A percentile compares a stretch with the other conserved stretches of the same genome.
phyloP scores from a whole-genome alignment of 306 rosid genomes.

The Medicago lupulina region DNA sequence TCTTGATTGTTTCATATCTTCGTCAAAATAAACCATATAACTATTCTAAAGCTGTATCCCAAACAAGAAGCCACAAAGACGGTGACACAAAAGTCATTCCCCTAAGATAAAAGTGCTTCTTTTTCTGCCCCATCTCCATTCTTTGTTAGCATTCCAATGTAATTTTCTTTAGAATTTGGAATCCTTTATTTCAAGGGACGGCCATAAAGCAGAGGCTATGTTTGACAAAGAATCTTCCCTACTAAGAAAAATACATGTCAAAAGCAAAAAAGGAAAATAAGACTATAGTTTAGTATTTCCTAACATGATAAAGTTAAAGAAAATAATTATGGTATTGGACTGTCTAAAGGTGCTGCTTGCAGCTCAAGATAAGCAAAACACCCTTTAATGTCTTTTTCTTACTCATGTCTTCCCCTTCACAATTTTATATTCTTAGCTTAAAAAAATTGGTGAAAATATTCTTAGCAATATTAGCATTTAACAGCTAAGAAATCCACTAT shows the following conservation, averaged over 20 bases:
- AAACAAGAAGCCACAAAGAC: constrained; percentile 35
- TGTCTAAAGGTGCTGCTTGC: constrained; percentile 67
- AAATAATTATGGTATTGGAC: constrained; percentile 16
- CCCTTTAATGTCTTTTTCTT: constrained; percentile 35
- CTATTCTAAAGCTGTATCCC: constrained; percentile 38
- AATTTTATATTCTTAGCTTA: constrained; percentile 7
- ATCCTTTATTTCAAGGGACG: constrained; percentile 43
- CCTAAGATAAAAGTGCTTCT: constrained; percentile 40
- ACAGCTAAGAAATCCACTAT: constrained; percentile 46
- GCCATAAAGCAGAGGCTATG: constrained; percentile 46
- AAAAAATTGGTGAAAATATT: background rate
- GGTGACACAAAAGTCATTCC: constrained; percentile 61
- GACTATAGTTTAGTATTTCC: constrained; percentile 34
- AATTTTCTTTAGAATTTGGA: background rate
- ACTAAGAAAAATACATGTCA: constrained; percentile 38
- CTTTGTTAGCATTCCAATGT: constrained; percentile 3
- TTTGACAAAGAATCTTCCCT: constrained; percentile 56
- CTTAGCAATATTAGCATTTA: background rate
- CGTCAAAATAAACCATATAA: constrained; percentile 52
- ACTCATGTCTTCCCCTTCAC: constrained; percentile 15
- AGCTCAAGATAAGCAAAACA: constrained; percentile 57
- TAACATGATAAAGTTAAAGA: constrained; percentile 49
- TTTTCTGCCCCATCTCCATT: constrained; percentile 20
- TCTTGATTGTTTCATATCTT: constrained; percentile 45
- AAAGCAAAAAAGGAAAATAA: constrained; percentile 21